Base-by-base conservation (phyloP, 768 basidiomycete genomes). In the Lentinula boryana region DNA sequence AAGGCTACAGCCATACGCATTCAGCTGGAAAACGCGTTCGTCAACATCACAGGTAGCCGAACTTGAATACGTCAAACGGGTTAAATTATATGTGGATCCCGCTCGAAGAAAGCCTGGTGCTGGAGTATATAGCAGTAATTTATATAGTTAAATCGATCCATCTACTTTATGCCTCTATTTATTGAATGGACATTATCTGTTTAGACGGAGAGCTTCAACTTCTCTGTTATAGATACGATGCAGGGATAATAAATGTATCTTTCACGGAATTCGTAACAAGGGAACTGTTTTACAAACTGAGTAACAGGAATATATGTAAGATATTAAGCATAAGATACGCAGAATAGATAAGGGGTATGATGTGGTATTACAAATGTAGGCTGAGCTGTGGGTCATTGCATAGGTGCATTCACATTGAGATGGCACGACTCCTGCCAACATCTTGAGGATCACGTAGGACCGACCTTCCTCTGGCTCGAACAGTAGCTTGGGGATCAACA, bases 391-490 rank as follows among this genome's bases (percentile, higher is more conserved):
- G 36, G 13, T 38, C 36, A 38, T 38, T 13, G 36, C 36, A 13
- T 38, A 38, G 2, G 46, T 48, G 21, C 21, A 48, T 48, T 81
- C 82, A 92, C 84, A 92, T 83, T 64, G 91, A 93, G 68, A 93
- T 90, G 62, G 92, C 89, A 64, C 91, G 86, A 62, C 90, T 88
- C 75, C 80, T 84, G 68, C 87, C 85, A 71, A 81, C 72, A 62
- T 82, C 84, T 71, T 78, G 84, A 71, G 77, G 78, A 71, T 80
- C 81, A 69, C 87, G 84, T 70, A 85, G 75, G 62, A 79, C 76
- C 58, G 85, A 79, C 63, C 88, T 87, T 67, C 89, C 89, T 71
- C 88, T 81, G 40, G 21, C 36, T 53, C 40, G 48, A 65, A 81
- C 76, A 56, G 78, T 79, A 63, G 72, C 72, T 60, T 80, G 78